Conservation (phyloP, 768 basidiomycete species). For the Pleurotus salmoneostramineus region DNA sequence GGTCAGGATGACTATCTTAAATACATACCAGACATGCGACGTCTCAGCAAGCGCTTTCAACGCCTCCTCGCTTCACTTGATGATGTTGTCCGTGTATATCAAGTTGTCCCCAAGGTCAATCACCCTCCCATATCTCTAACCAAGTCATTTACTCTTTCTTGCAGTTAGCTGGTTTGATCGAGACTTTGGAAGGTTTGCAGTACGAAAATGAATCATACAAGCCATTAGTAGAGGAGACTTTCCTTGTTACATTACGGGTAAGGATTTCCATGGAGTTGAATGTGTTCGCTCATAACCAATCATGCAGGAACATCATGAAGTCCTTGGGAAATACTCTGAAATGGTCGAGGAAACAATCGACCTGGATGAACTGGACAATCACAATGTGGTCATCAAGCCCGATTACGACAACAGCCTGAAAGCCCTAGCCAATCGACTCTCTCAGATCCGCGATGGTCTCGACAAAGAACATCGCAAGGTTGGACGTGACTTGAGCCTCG, state of each 20-base stretch:
- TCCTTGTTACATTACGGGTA: constrained; percentile 60
- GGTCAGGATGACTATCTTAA: constrained; percentile 82
- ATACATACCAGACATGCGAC: constrained; percentile 89
- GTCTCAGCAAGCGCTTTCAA: constrained; percentile 89
- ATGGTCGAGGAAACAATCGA: constrained; percentile 98
- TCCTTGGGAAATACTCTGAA: constrained; percentile 75
- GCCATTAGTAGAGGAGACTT: constrained; percentile 63
- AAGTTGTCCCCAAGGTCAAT: constrained; percentile 79
- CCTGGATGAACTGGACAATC: constrained; percentile 76
- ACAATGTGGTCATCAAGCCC: constrained; percentile 89
- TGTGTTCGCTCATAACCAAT: background rate
- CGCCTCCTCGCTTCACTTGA: constrained; percentile 81
- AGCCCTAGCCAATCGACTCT: constrained; percentile 63
- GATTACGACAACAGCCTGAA: constrained; percentile 82
- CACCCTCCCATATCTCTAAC: background rate
- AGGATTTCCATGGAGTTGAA: constrained; percentile 9
- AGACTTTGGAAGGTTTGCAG: constrained; percentile 48
- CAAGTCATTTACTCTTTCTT: background rate
- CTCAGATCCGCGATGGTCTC: constrained; percentile 62
- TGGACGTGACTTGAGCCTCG: constrained; percentile 69
- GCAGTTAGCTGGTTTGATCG: constrained; percentile 77
- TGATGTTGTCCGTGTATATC: constrained; percentile 94
- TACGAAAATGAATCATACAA: constrained; percentile 40
- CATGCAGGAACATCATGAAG: constrained; percentile 53
- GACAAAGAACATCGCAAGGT: constrained; percentile 76